Percentiles rank a stretch among this genome's conserved stretches.
phyloP scores from a whole-genome alignment of 2,329 filamentous ascomycete genomes.

The Epichloe sp. region DNA sequence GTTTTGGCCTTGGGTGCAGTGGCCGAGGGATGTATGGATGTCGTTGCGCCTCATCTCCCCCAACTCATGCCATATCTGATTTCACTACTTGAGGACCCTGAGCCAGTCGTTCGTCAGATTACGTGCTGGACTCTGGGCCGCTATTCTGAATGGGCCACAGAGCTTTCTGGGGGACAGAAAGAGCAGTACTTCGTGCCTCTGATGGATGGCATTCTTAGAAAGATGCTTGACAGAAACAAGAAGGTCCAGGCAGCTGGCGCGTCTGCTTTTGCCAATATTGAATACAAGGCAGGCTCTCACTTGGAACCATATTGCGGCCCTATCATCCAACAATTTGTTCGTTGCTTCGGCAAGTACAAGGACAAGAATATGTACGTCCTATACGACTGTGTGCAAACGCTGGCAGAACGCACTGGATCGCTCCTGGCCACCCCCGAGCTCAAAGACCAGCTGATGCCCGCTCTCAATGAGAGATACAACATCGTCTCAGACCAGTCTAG shows the following conservation, averaged over 20 bases:
- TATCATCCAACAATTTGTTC: conserved; percentile 84
- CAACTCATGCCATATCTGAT: conserved; percentile 86
- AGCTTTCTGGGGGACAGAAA: conserved; percentile 54
- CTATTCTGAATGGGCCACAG: conserved; percentile 85
- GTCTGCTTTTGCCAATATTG: conserved; percentile 88
- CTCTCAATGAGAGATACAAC: conserved; percentile 77
- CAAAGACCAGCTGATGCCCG: conserved; percentile 82
- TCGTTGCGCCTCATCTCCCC: conserved; percentile 79
- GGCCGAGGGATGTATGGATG: conserved; percentile 84
- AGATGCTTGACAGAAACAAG: conserved; percentile 97
- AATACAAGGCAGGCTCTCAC: conserved; percentile 77
- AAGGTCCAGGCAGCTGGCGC: conserved; percentile 94
- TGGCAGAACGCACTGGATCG: conserved; percentile 81
- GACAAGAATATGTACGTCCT: conserved; percentile 98
- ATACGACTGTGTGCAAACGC: conserved; percentile 94
- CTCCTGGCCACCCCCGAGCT: conserved; percentile 65
- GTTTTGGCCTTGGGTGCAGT: conserved; percentile 91
- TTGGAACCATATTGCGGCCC: conserved; percentile 77
- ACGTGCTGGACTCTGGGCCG: conserved; percentile 95
- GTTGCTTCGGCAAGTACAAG: conserved; percentile 91
- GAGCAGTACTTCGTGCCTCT: conserved; percentile 80
- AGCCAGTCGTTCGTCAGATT: conserved; percentile 89
- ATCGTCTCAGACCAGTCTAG: conserved; percentile 77
- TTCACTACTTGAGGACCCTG: conserved; percentile 66
- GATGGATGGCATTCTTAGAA: conserved; percentile 88